Evolutionary conservation across 1,284 basidiomycete species (phyloP), one percentile per base, ranked within the genome.

Genomic region (Sporisorium graminicola): DNA sequence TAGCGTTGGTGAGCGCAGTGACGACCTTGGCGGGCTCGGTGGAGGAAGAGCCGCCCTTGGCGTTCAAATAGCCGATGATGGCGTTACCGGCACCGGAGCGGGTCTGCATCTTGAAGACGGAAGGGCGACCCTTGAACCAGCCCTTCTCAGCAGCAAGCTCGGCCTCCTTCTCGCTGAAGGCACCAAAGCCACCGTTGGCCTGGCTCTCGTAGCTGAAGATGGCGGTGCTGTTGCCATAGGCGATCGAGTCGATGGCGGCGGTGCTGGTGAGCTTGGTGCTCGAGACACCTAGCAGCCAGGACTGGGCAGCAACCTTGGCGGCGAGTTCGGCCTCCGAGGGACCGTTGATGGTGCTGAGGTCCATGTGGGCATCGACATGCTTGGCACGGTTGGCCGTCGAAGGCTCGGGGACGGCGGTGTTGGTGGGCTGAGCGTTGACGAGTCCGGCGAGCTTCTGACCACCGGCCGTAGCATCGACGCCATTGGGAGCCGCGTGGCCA

Each of bases 41-140:
- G 50, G 76, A 69, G 29, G 66, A 66, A n/a, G 71, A 76, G 26
- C 74, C 73, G 12, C 58, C 65, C 54, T 74, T 74, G 58, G 68
- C 73, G 43, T 78, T 62, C 31, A 85, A 67, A 69, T 82, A 85
- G 57, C 84, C 84, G 13, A 78, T 71, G 62, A 85, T 79, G 58
- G 83, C 81, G 56, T 61, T 77, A 46, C 77, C 83, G 24, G 84
- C 99, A 43, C 96, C 97, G 4, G 94, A 61, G 31, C 83, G 81
- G 44, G 83, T 82, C 78, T 85, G 84, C 82, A 85, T 81, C 64
- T 76, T 64, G 64, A 80, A 80, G 58, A 85, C 84, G 54, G 74
- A 67, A 52, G 82, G 73, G 10, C 75, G 71, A 24, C 77, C 75
- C 20, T 66, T 60, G 60, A 66, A 71, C 73, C 67, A 74, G 33